Conservation (phyloP, 2,329 filamentous ascomycete species). For the Didymella glomerata region DNA sequence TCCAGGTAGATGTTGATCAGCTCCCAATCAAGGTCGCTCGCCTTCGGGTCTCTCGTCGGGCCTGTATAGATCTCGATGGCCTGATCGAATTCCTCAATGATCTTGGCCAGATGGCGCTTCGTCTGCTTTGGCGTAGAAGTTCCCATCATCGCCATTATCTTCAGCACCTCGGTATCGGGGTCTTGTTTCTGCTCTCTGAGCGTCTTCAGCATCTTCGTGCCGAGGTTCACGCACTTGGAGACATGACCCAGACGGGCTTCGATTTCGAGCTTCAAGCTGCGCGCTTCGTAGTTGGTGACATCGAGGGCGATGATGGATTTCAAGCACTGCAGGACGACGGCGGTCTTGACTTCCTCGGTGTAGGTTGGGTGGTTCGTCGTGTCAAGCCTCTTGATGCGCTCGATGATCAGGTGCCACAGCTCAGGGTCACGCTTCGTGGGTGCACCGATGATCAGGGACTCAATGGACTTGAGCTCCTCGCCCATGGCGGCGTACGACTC, state of each 20-base stretch:
- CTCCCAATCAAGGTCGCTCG: constrained; percentile 71
- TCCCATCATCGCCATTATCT: constrained; percentile 65
- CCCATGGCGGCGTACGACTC: constrained; percentile 66
- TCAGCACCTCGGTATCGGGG: constrained; percentile 61
- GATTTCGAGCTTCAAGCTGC: constrained; percentile 64
- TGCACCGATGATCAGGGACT: constrained; percentile 66
- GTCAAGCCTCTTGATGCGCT: constrained; percentile 60
- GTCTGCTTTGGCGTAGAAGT: constrained; percentile 60
- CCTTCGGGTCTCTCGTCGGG: constrained; percentile 52
- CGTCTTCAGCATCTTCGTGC: constrained; percentile 63
- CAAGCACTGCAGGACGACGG: constrained; percentile 43
- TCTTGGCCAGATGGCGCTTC: constrained; percentile 57
- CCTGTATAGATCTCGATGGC: constrained; percentile 60
- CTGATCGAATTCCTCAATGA: constrained; percentile 61
- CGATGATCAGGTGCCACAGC: constrained; percentile 67
- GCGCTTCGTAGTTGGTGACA: constrained; percentile 60
- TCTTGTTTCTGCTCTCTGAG: constrained; percentile 54
- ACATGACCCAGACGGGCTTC: constrained; percentile 58
- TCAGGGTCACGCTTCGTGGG: constrained; percentile 64
- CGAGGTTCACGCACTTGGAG: constrained; percentile 48
- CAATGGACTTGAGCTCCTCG: constrained; percentile 64
- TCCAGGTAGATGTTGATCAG: constrained; percentile 88
- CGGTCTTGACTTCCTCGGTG: constrained; percentile 39
- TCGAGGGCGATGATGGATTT: constrained; percentile 63
- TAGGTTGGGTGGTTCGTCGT: constrained; percentile 41